Conservation (phyloP, 768 basidiomycete genomes). For the Hericium erinaceus region DNA sequence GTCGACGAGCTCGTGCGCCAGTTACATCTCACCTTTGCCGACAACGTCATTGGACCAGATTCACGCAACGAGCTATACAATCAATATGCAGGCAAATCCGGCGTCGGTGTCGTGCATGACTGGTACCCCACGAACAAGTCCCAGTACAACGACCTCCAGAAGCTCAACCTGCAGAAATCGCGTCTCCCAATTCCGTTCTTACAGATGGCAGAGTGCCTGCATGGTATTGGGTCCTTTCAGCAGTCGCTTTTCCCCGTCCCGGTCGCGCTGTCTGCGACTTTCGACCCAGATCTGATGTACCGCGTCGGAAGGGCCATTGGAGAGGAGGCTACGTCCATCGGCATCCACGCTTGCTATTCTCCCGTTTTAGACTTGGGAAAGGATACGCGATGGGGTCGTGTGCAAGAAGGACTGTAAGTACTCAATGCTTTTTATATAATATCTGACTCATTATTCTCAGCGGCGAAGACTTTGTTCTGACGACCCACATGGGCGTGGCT, state of each 20-base stretch:
- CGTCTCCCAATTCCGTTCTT: not conserved
- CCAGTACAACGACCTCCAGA: not conserved
- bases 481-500: not conserved
- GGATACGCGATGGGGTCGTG: not conserved
- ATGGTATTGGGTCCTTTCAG: not conserved
- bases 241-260: not conserved
- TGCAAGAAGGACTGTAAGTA: not conserved
- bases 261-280: not conserved
- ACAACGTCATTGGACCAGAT: not conserved
- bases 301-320: not conserved
- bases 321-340: not conserved
- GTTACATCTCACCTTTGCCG: not conserved
- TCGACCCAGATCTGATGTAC: not conserved
- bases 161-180: not conserved
- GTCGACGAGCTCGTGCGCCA: not conserved
- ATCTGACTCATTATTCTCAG: not conserved
- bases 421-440: not conserved
- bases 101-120: not conserved
- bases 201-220: not conserved
- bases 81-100: not conserved
- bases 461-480: not conserved
- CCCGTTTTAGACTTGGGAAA: not conserved
- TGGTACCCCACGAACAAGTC: not conserved
- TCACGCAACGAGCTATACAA: not conserved
- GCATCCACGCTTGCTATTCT: not conserved